phyloP scores from a whole-genome alignment of 441 rosid species.

The Rhodomyrtus psidioides region DNA sequence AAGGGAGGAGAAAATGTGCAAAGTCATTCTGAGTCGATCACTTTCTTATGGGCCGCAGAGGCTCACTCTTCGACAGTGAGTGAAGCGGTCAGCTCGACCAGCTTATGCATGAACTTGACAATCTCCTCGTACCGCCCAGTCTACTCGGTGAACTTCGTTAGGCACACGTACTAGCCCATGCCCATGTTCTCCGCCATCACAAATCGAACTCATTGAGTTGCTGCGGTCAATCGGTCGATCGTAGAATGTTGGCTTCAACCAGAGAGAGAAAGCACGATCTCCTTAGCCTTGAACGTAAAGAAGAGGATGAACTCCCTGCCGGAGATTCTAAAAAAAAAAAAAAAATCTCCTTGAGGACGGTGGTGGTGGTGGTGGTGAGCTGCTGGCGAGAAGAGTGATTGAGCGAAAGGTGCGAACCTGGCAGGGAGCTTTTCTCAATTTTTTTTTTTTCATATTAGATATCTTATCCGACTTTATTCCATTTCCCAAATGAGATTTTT shows the following conservation, averaged over 20 bases:
- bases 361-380: background rate
- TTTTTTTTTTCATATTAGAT: background rate
- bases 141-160: no score
- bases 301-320: background rate
- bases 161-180: background rate
- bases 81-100: no score
- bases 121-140: no score
- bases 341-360: background rate
- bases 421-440: background rate
- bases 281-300: background rate
- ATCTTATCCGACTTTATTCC: no score
- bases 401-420: background rate
- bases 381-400: background rate
- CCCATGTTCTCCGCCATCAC: background rate
- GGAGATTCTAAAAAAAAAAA: no score
- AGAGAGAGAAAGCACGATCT: no score
- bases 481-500: background rate
- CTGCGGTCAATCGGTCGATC: background rate
- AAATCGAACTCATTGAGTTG: background rate
- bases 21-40: no score
- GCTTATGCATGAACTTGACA: no score
- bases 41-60: no score
- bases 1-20: no score
- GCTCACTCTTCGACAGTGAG: no score
- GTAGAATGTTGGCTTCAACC: background rate